A percentile compares a stretch with the other conserved stretches of the same genome.
Evolutionary conservation across 129 eudicot genomes (phyloP).

Genomic region (Flaveria bidentis): DNA sequence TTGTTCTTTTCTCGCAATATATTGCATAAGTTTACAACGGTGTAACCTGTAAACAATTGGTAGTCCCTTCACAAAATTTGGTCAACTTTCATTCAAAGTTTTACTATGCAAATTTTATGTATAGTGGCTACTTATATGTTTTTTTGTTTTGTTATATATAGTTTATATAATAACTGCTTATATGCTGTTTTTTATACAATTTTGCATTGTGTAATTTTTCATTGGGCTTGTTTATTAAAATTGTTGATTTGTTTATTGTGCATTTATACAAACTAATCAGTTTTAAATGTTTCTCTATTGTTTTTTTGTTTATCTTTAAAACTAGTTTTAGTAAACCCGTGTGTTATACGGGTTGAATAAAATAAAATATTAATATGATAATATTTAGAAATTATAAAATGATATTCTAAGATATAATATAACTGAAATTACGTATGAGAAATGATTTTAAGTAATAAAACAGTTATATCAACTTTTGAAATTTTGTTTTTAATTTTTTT

Average conservation of each 20-base stretch:
- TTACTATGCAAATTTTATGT: slow-evolving; percentile 33
- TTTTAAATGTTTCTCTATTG: not conserved
- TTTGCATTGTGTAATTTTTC: not conserved
- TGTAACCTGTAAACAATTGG: slow-evolving; percentile 36
- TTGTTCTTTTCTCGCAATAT: not conserved
- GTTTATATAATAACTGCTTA: not conserved
- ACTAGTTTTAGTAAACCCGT: too few relatives aligned
- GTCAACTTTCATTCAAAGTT: slow-evolving; percentile 31
- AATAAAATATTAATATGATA: too few relatives aligned
- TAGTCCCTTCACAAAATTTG: slow-evolving; percentile 26
- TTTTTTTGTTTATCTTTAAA: too few relatives aligned
- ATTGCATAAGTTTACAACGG: slow-evolving; percentile 40
- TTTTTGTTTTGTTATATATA: slow-evolving; percentile 11
- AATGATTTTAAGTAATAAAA: too few relatives aligned
- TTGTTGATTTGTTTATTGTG: not conserved
- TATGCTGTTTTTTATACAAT: not conserved
- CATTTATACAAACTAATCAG: not conserved
- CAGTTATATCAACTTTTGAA: too few relatives aligned
- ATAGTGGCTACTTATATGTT: not conserved
- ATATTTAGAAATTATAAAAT: too few relatives aligned
- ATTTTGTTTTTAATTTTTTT: too few relatives aligned
- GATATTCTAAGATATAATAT: too few relatives aligned
- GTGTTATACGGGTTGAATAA: too few relatives aligned
- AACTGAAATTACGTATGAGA: too few relatives aligned
- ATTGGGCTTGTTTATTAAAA: not conserved